Percentiles rank a stretch among this genome's conserved stretches.
Evolutionary conservation across 2,329 filamentous ascomycete species (phyloP).

Genomic region (Aureobasidium sp.): DNA sequence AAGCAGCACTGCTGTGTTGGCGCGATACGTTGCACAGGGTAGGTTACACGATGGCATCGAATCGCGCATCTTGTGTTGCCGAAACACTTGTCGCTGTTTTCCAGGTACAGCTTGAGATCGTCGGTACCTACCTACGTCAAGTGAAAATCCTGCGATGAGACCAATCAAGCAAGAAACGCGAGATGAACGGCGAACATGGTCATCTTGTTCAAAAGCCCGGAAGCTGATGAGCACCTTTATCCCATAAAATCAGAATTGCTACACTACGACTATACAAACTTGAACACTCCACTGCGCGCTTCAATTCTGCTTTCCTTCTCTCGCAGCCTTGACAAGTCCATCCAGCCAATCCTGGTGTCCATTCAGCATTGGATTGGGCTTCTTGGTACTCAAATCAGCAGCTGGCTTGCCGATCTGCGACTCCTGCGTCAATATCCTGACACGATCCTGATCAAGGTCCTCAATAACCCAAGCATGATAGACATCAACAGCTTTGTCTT

Average conservation of each 20-base stretch:
- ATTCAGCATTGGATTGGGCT: slow-evolving; percentile 30
- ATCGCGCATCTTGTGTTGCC: not conserved
- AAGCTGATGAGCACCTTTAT: too few relatives aligned
- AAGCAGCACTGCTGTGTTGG: not conserved
- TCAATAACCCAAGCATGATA: slow-evolving; percentile 32
- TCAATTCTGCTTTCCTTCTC: not conserved
- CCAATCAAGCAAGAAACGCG: not conserved
- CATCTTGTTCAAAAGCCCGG: not conserved
- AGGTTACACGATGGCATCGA: not conserved
- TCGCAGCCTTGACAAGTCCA: slow-evolving; percentile 25
- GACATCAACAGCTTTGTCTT: slow-evolving; percentile 24
- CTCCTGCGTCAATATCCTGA: slow-evolving; percentile 30
- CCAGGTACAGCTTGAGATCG: not conserved
- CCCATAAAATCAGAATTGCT: not conserved
- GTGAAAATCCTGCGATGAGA: not conserved
- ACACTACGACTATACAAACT: not conserved
- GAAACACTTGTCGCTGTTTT: not conserved
- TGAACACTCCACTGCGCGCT: not conserved
- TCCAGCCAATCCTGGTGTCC: slow-evolving; percentile 33
- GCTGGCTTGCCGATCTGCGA: slow-evolving; percentile 28
- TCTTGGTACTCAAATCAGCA: slow-evolving; percentile 21
- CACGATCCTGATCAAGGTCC: slow-evolving; percentile 25
- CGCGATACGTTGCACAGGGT: not conserved
- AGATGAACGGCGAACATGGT: not conserved
- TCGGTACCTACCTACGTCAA: not conserved